A percentile compares a stretch with the other conserved stretches of the same genome.
phyloP scores from a whole-genome alignment of 768 basidiomycete genomes.

The Terana coerulea region DNA sequence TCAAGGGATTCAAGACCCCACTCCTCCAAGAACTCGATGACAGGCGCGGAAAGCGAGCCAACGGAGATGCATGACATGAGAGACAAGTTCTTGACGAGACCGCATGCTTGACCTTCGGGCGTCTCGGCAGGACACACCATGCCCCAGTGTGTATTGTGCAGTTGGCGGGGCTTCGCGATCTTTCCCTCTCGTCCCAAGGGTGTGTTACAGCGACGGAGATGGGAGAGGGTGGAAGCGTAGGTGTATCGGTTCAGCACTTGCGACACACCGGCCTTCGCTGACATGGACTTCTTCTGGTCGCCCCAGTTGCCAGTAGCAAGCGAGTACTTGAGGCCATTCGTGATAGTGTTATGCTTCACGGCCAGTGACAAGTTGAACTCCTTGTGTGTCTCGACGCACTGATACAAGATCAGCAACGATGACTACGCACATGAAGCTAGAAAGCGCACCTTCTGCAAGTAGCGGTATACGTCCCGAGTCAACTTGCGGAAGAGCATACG shows the following conservation, averaged over 20 bases:
- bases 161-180: constrained; percentile 97
- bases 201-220: constrained; percentile 96
- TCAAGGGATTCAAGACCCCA: constrained; percentile 96
- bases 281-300: constrained; percentile 98
- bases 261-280: constrained; percentile 96
- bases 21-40: constrained; percentile 97
- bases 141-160: constrained; percentile 99
- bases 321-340: constrained; percentile 97
- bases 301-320: constrained; percentile 99
- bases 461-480: constrained; percentile 95
- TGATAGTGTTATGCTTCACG: constrained; percentile 95
- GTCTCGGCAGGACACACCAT: constrained; percentile 99
- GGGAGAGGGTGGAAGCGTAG: constrained; percentile 96
- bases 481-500: constrained; percentile 96
- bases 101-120: constrained; percentile 99
- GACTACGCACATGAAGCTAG: constrained; percentile 13
- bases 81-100: constrained; percentile 96
- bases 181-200: constrained; percentile 98
- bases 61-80: constrained; percentile 98
- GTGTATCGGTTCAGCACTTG: constrained; percentile 99
- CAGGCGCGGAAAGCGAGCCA: constrained; percentile 91
- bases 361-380: constrained; percentile 90
- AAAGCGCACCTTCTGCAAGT: constrained; percentile 83
- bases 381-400: constrained; percentile 97
- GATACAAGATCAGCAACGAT: neutral